Base-by-base conservation (phyloP, 2,329 filamentous ascomycete species). In the Colletotrichum falcatum region DNA sequence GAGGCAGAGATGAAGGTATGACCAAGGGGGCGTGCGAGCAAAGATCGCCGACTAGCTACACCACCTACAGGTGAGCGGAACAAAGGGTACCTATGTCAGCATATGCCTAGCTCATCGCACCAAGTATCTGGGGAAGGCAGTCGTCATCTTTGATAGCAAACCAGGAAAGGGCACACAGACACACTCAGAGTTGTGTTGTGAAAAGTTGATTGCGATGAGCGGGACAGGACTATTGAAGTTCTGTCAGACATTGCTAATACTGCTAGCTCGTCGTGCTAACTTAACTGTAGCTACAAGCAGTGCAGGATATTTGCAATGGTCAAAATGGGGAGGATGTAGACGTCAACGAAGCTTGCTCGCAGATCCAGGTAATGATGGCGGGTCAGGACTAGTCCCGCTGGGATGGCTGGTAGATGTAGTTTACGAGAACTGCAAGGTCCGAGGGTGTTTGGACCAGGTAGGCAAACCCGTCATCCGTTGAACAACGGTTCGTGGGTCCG, bases 31-130 rank as follows among this genome's bases (percentile, higher is more conserved):
- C 18, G 46, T 59, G 54, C 11, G 44, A 23, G 44, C 44, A 56
- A 49, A n/a, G 55, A 66, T 61, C 51, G 56, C 28, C 56, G 35
- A 49, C 20, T 23, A 55, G 44, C 33, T 46, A 46, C 26, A 70
- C 62, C 60, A 70, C 59, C 53, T 46, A 65, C 42, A 56, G 42
- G n/a, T n/a, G n/a, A n/a, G 37, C 46, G 54, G 46, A 55, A 59
- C 28, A n/a, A n/a, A n/a, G n/a, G n/a, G n/a, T n/a, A n/a, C n/a
- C n/a, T n/a, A n/a, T n/a, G n/a, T n/a, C n/a, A n/a, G n/a, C n/a
- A n/a, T n/a, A n/a, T n/a, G n/a, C n/a, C n/a, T n/a, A 33, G 37
- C 30, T 18, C 20, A 48, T 23, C 23, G 30, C 44, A 51, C 23
- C 62, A 69, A 55, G 62, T 66, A 69, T 48, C 55, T 46, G 66